Base-by-base conservation (phyloP, 2,329 filamentous ascomycete genomes). In the Sarocladiaceae sp. region DNA sequence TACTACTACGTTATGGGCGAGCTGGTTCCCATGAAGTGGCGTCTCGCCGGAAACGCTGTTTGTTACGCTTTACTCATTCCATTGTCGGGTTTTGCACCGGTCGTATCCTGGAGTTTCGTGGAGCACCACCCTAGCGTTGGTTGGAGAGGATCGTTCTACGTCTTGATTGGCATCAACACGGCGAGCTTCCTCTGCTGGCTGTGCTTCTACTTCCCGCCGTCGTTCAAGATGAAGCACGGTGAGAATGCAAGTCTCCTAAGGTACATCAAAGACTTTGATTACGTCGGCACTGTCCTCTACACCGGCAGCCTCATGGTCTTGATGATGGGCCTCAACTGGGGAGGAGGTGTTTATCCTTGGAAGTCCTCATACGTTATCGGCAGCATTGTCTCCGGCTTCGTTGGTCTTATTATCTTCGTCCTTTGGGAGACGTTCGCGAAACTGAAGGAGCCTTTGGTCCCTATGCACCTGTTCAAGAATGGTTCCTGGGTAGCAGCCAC, bases 1-100 rank as follows among this genome's bases (percentile, higher is more conserved):
- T 67, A 62, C 57, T 56, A 54, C 44, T 61, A 60, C 35, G 57
- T 63, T 23, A 53, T 65, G 45, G 58, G 54, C 12, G 65, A 68
- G 51, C 54, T 67, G 16, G 62, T 66, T 6, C 61, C 63, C 10
- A 66, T 63, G 51, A 61, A 61, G 50, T 50, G 58, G 20, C 63
- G 64, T 24, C 56, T 60, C 33, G 35, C 54, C 9, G 59, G 57
- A 20, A 59, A 59, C 41, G 53, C 57, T 9, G 54, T 56, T 40
- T 55, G 62, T 20, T 66, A 62, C 48, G 39, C 60, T 33, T 55
- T 58, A 23, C 57, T 55, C 12, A 53, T 62, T 45, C 60, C 57
- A n/a, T 51, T 54, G 39, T 55, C 53, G 12, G 55, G 51, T n/a
- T 48, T 59, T 20, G 57, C 53, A 2, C 56, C 57, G 10, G 53